Evolutionary conservation across 495 filamentous ascomycete genomes (phyloP).

Genomic region (Delitschia confertaspora): DNA sequence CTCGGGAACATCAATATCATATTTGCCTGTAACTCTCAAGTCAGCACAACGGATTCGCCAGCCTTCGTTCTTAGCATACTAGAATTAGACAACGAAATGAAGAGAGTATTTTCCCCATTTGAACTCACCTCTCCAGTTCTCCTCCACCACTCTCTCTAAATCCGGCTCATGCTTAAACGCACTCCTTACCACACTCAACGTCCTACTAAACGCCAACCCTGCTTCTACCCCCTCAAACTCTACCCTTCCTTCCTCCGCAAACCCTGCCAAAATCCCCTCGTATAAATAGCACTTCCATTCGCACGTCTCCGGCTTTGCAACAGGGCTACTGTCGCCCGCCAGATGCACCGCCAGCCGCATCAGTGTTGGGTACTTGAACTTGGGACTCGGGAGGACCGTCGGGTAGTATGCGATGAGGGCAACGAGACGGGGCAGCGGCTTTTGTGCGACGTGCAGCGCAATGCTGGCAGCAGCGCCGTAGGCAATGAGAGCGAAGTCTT

Average conservation of each 20-base stretch:
- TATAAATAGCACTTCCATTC: constrained; percentile 21
- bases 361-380: constrained; percentile 41
- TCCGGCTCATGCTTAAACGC: constrained; percentile 30
- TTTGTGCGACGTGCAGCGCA: constrained; percentile 46
- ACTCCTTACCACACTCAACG: constrained; percentile 35
- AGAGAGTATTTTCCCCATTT: too few species aligned
- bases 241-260: constrained; percentile 48
- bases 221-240: constrained; percentile 47
- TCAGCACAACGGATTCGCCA: too few species aligned
- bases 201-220: constrained; percentile 48
- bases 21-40: constrained; percentile 12
- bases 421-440: constrained; percentile 41
- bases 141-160: constrained; percentile 14
- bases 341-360: constrained; percentile 48
- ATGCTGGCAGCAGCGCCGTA: constrained; percentile 49
- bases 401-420: constrained; percentile 57
- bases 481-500: constrained; percentile 31
- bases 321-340: constrained; percentile 32
- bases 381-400: constrained; percentile 42
- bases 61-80: not conserved
- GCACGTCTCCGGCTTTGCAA: constrained; percentile 28
- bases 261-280: constrained; percentile 36
- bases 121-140: constrained; percentile 18
- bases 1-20: constrained; percentile 10
- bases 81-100: too few species aligned